phyloP scores from a whole-genome alignment of 2,329 filamentous ascomycete genomes.

The Penicillium sp. region DNA sequence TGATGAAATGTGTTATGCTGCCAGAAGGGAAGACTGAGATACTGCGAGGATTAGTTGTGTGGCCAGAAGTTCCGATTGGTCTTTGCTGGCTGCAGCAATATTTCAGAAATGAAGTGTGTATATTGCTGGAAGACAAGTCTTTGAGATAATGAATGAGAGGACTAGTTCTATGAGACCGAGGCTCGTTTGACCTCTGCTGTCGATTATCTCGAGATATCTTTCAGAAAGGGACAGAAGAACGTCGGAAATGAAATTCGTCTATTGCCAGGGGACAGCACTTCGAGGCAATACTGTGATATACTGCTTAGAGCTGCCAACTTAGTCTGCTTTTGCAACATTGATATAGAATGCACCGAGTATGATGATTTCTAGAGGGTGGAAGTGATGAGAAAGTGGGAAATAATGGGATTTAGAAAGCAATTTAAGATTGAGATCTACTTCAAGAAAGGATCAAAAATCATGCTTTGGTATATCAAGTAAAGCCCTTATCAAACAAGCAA shows the following conservation, averaged over 20 bases:
- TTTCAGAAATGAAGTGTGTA: background rate
- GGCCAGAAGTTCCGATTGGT: background rate
- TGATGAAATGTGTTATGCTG: background rate
- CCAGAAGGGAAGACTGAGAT: background rate
- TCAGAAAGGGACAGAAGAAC: background rate
- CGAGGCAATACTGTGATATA: background rate
- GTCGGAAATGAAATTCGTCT: background rate
- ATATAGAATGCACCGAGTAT: background rate
- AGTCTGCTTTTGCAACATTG: background rate
- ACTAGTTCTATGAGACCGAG: background rate
- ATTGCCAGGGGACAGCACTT: background rate
- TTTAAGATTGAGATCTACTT: background rate
- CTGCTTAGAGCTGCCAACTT: background rate
- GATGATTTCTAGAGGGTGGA: no score
- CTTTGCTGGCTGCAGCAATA: background rate
- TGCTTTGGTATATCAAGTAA: background rate
- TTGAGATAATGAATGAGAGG: background rate
- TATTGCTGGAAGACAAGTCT: background rate
- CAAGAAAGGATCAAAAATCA: background rate
- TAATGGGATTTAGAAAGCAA: background rate
- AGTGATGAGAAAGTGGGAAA: background rate
- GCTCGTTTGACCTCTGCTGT: background rate
- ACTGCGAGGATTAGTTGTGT: no score
- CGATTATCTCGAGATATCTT: no score
- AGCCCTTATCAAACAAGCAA: background rate